Evolutionary conservation across 2,329 filamentous ascomycete genomes (phyloP).

Genomic region (Epichloe coenophiala): DNA sequence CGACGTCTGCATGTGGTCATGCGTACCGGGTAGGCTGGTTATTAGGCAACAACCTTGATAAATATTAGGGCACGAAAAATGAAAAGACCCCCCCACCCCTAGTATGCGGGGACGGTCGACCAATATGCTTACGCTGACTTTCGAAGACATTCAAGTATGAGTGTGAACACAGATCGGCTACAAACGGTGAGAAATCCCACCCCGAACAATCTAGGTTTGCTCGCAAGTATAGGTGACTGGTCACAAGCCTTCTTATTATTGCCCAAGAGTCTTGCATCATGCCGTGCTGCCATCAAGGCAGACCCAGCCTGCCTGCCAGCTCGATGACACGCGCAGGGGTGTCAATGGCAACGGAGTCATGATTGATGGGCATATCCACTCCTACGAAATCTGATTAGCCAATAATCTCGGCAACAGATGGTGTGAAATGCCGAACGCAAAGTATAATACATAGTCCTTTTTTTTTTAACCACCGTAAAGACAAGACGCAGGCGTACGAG

Average conservation of each 20-base stretch:
- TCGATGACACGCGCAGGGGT: background rate
- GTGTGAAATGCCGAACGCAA: background rate
- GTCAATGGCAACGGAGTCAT: background rate
- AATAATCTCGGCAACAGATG: slow-evolving; percentile 1
- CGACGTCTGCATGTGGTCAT: background rate
- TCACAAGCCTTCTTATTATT: background rate
- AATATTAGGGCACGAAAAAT: background rate
- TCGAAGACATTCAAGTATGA: too few species aligned
- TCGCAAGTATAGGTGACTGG: too few species aligned
- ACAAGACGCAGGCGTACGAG: too few species aligned
- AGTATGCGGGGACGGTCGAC: background rate
- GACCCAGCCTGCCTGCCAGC: background rate
- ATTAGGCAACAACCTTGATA: background rate
- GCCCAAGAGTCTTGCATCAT: background rate
- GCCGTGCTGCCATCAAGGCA: background rate
- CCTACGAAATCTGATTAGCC: background rate
- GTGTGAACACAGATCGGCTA: too few species aligned
- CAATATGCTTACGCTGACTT: background rate
- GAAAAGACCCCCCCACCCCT: background rate
- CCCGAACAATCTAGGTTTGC: too few species aligned
- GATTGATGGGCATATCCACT: background rate
- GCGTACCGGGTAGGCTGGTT: background rate
- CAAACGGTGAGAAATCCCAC: too few species aligned
- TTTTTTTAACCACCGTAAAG: background rate
- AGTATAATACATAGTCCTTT: background rate